Percentiles rank a stretch among this genome's conserved stretches.
phyloP scores from a whole-genome alignment of 108 stramenopile genomes.

The Poteriospumella lacustris region DNA sequence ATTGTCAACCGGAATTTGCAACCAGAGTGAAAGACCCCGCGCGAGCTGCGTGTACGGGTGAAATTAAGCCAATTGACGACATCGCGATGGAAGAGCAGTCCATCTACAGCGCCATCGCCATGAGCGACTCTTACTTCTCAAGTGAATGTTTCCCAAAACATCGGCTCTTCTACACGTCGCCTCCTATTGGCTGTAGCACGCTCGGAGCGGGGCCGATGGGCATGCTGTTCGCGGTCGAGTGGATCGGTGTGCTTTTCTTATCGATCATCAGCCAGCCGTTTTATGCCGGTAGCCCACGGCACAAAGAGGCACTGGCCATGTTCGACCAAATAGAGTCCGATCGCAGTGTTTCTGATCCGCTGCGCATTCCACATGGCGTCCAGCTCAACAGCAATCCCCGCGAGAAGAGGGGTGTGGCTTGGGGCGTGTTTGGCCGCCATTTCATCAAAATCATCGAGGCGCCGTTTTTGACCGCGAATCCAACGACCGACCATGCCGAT shows the following conservation, averaged over 20 bases:
- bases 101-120: not conserved
- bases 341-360: too few relatives aligned
- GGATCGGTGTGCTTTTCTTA: not conserved
- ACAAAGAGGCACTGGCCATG: not conserved
- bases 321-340: too few relatives aligned
- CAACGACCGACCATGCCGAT: too few relatives aligned
- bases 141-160: not conserved
- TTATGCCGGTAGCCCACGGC: not conserved
- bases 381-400: too few relatives aligned
- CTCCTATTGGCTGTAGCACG: not conserved
- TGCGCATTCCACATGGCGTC: too few relatives aligned
- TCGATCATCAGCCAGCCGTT: not conserved
- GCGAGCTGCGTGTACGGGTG: not conserved
- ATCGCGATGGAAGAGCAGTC: not conserved
- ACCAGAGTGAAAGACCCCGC: not conserved
- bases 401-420: too few relatives aligned
- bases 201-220: not conserved
- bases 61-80: not conserved
- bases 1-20: too few relatives aligned
- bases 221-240: not conserved
- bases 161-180: not conserved
- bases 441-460: too few relatives aligned
- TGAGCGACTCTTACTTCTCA: not conserved
- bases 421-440: too few relatives aligned
- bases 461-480: too few relatives aligned